A percentile compares a stretch with the other conserved stretches of the same genome.
phyloP scores from a whole-genome alignment of 2,329 filamentous ascomycete genomes.

The Colletotrichum gigasporum region DNA sequence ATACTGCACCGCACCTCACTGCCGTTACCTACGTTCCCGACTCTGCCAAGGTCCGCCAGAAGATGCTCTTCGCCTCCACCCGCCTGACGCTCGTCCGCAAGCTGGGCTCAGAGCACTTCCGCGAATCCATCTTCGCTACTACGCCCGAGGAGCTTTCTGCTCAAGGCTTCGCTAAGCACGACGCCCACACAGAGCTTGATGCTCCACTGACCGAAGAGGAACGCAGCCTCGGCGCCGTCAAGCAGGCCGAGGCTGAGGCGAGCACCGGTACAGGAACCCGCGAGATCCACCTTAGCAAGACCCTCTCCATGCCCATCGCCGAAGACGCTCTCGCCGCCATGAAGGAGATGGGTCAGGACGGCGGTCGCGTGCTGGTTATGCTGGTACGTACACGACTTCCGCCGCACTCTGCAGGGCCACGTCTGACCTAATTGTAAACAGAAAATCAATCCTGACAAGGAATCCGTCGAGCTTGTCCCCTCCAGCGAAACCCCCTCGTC shows the following conservation, averaged over 20 bases:
- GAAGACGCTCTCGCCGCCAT: constrained; percentile 73
- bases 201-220: constrained; percentile 86
- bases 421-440: constrained; percentile 40
- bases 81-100: constrained; percentile 79
- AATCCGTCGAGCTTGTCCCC: constrained; percentile 73
- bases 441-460: constrained; percentile 77
- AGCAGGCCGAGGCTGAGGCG: constrained; percentile 78
- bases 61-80: constrained; percentile 86
- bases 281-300: constrained; percentile 68
- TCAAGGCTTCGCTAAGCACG: constrained; percentile 77
- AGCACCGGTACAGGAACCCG: constrained; percentile 71
- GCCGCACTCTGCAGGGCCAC: not conserved
- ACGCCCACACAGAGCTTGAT: constrained; percentile 69
- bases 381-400: constrained; percentile 55
- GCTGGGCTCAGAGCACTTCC: constrained; percentile 81
- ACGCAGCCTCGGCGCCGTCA: constrained; percentile 74
- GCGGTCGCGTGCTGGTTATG: constrained; percentile 66
- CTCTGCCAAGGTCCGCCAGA: constrained; percentile 80
- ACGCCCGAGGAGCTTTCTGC: constrained; percentile 73
- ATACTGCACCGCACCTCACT: constrained; percentile 65
- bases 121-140: constrained; percentile 79
- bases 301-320: constrained; percentile 65
- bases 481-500: constrained; percentile 60
- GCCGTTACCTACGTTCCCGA: constrained; percentile 85
- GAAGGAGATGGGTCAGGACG: constrained; percentile 63